These are phyloP conservation scores for Dichomitus squalens DNA, from an alignment of 1,284 basidiomycete species.

Conservation along the genomic window DNA sequence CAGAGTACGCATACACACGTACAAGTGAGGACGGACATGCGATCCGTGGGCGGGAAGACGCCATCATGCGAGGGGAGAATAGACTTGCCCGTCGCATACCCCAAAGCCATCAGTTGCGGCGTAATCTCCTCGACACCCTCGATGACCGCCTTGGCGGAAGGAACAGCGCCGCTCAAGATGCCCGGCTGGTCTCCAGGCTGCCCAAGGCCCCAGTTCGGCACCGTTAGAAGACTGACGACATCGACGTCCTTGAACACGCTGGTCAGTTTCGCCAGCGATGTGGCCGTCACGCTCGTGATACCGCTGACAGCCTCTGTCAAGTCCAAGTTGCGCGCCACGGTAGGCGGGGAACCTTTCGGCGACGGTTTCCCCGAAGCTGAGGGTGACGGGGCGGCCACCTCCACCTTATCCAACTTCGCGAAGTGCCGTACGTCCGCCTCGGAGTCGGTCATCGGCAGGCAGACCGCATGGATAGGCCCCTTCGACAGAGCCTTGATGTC, in stretches of 20 bases:
- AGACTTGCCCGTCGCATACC: conserved; percentile 71
- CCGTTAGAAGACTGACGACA: conserved; percentile 55
- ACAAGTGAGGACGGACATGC: conserved; percentile 81
- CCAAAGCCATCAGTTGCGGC: conserved; percentile 74
- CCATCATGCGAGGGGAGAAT: conserved; percentile 71
- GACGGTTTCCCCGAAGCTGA: too few relatives aligned
- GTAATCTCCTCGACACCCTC: conserved; percentile 70
- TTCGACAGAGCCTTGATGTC: conserved; percentile 23
- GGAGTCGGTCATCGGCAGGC: conserved; percentile 59
- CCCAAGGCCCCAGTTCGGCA: conserved; percentile 63
- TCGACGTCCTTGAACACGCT: conserved; percentile 57
- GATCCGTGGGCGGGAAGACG: conserved; percentile 71
- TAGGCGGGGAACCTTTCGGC: conserved; percentile 2
- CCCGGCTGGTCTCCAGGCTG: conserved; percentile 57
- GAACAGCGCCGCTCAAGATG: conserved; percentile 69
- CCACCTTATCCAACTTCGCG: conserved; percentile 32
- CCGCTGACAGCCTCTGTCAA: conserved; percentile 1
- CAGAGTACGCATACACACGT: conserved; percentile 22
- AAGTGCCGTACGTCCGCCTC: conserved; percentile 63
- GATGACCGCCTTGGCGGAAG: conserved; percentile 70
- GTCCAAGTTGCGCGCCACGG: conserved; percentile 8
- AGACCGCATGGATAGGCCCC: conserved; percentile 76
- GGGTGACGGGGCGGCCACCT: conserved; percentile 1
- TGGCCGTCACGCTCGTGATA: conserved; percentile 45
- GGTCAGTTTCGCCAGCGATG: conserved; percentile 52